Base-by-base conservation (phyloP, 805 yeast species). In the Suhomyces sp. region DNA sequence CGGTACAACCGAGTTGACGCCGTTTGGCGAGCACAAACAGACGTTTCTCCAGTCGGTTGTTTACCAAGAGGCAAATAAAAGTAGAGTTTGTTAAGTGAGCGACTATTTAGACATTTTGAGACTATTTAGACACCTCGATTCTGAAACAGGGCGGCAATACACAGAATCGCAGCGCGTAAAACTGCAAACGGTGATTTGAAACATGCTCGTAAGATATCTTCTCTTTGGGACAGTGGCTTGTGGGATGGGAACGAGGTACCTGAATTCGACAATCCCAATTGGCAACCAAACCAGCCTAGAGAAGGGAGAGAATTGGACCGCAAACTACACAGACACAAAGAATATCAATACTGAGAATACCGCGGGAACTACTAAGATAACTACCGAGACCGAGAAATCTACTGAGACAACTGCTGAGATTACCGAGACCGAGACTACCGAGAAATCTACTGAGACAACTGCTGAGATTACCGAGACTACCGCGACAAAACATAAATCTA, bases 1-100 rank as follows among this genome's bases (percentile, higher is more conserved):
- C 38, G 48, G 38, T 19, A 12, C 19, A n/a, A 29, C 31, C 6
- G 29, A 46, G 19, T 29, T 54, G 22, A 31, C 9, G 9, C 31
- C 31, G 5, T 54, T 54, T 41, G 53, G 53, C 23, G 45, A 27
- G 9, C 49, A 42, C 12, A 26, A 22, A 19, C 15, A 17, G n/a
- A 13, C 42, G 3, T 22, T 52, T 24, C 40, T 54, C n/a, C 49
- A 52, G 24, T 44, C 49, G 23, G 44, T 54, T 13, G 24, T 52
- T 10, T 33, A 24, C 42, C 41, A 52, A 17, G 56, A 54, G 23
- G 22, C 22, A 5, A 44, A 44, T 5, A 40, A 19, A 35, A 13
- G 8, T n/a, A 35, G 19, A 19, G 19, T 3, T 19, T 19, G 19
- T 19, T 19, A 19, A 19, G 19, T 19, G 19, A 19, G 19, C 19